Conservation (phyloP, 2,329 filamentous ascomycete species). For the Nemania diffusa region DNA sequence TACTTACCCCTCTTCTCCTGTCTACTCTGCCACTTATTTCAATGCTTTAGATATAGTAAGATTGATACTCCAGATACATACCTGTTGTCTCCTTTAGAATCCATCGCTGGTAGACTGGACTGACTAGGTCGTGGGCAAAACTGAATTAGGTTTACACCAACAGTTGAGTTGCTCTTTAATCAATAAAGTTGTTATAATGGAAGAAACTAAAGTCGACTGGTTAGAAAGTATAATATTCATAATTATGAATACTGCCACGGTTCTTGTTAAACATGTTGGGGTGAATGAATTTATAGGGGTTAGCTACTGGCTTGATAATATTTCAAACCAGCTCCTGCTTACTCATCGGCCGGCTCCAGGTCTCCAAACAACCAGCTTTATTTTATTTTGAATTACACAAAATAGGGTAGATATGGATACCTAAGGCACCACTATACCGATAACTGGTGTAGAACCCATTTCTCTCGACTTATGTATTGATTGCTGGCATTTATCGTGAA, state of each 20-base stretch:
- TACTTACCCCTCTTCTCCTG: background rate
- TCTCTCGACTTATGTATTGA: slow-evolving; percentile 9
- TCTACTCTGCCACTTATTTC: background rate
- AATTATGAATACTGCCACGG: slow-evolving; percentile 3
- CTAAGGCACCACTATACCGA: background rate
- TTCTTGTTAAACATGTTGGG: background rate
- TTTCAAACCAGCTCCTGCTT: background rate
- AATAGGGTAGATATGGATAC: background rate
- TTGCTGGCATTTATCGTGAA: slow-evolving; percentile 21
- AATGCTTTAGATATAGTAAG: background rate
- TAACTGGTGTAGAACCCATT: background rate
- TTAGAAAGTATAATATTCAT: background rate
- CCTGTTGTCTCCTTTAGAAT: background rate
- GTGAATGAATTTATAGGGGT: background rate
- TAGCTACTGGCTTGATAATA: background rate
- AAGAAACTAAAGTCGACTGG: background rate
- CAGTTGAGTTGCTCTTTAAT: background rate
- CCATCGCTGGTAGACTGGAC: background rate
- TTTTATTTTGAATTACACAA: background rate
- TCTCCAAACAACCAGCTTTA: slow-evolving; percentile 5
- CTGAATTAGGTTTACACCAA: background rate
- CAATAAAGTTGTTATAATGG: background rate
- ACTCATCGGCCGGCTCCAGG: background rate
- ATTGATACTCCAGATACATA: background rate
- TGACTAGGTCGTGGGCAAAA: background rate